These are phyloP conservation scores for Globisporangium camurandrum DNA, from an alignment of 352 stramenopile species.

Conservation along the genomic window DNA sequence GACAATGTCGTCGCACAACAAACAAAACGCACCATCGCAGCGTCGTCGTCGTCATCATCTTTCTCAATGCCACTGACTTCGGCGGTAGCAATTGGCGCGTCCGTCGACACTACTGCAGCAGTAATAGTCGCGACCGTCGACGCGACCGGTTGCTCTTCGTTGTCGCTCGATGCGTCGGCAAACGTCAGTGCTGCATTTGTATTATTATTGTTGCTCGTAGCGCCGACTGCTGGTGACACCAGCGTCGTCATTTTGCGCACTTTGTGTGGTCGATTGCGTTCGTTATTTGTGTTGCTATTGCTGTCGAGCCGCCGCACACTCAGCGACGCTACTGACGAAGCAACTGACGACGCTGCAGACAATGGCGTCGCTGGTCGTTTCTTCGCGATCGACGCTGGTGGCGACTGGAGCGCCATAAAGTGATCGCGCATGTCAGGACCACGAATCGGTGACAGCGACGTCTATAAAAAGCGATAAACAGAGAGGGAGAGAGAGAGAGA, in stretches of 20 bases:
- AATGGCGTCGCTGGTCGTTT: conserved; percentile 29
- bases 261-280: not conserved
- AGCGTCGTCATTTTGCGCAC: not conserved
- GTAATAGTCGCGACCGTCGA: too few relatives aligned
- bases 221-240: not conserved
- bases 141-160: too few relatives aligned
- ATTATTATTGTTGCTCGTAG: not conserved
- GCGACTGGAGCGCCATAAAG: conserved; percentile 58
- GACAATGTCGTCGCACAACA: too few relatives aligned
- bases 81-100: too few relatives aligned
- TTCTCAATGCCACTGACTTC: not conserved
- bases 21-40: conserved; percentile 13
- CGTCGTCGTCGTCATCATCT: conserved; percentile 6
- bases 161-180: too few relatives aligned
- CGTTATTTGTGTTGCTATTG: conserved; percentile 3
- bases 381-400: conserved; percentile 43
- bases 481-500: too few relatives aligned
- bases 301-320: conserved; percentile 5
- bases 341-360: too few relatives aligned
- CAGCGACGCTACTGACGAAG: conserved; percentile 10
- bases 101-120: too few relatives aligned
- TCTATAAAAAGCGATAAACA: conserved; percentile 40
- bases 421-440: conserved; percentile 33
- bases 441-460: conserved; percentile 73
- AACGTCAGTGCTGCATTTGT: not conserved